Evolutionary conservation across 805 yeast species (phyloP).

Genomic region (Danielia oregonensis): DNA sequence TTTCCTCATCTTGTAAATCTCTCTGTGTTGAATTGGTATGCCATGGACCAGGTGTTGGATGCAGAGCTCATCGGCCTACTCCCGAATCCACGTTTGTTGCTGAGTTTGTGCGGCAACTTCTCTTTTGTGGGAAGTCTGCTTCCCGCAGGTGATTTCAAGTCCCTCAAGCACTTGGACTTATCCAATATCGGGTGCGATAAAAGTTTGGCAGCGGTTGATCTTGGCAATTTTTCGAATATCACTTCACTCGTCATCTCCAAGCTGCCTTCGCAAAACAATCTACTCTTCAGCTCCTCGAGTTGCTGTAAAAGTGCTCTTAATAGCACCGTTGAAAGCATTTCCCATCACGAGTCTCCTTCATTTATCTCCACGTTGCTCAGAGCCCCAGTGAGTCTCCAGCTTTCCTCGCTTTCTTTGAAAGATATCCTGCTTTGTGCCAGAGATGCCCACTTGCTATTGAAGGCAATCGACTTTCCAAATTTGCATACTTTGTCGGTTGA

Average conservation of each 20-base stretch:
- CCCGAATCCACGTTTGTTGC: conserved; percentile 6
- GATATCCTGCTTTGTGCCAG: conserved; percentile 6
- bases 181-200: conserved; percentile 7
- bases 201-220: conserved; percentile 1
- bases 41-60: conserved; percentile 7
- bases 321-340: conserved; percentile 2
- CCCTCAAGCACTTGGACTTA: conserved; percentile 8
- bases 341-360: neutral
- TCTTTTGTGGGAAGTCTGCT: neutral
- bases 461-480: conserved; percentile 2
- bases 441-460: conserved; percentile 11
- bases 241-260: conserved; percentile 6
- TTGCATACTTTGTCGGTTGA: conserved; percentile 10
- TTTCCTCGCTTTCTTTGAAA: conserved; percentile 6
- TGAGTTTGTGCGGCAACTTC: conserved; percentile 12
- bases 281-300: conserved; percentile 4
- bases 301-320: conserved; percentile 9
- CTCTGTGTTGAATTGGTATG: conserved; percentile 11
- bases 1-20: conserved; percentile 9
- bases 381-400: conserved; percentile 1
- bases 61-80: conserved; percentile 6
- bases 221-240: conserved; percentile 5
- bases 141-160: neutral
- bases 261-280: conserved; percentile 1
- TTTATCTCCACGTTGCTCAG: conserved; percentile 4